phyloP scores from a whole-genome alignment of 768 basidiomycete genomes.

The Rickenella mellea region DNA sequence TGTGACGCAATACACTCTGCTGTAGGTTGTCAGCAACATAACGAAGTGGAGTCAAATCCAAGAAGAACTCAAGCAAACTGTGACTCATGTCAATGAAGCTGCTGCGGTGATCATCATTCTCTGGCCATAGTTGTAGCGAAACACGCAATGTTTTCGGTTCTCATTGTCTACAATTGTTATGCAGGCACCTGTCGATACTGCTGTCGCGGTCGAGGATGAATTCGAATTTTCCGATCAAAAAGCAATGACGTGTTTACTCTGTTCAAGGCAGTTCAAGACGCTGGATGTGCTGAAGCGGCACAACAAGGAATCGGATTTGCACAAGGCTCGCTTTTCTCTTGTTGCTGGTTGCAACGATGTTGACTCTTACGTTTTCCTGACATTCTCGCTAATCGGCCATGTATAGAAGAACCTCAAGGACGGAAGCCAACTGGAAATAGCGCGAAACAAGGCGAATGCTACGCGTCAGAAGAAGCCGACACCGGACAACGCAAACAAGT shows the following conservation, averaged over 20 bases:
- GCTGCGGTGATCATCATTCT: no score
- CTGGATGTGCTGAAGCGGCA: slow-evolving; percentile 81
- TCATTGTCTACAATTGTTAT: slow-evolving; percentile 1
- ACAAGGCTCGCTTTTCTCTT: slow-evolving; percentile 62
- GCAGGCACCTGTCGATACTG: slow-evolving; percentile 9
- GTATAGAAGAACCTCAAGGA: slow-evolving; percentile 82
- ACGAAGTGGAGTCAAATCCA: slow-evolving; percentile 97
- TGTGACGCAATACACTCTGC: slow-evolving; percentile 5
- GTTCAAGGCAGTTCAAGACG: slow-evolving; percentile 87
- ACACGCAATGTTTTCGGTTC: no score
- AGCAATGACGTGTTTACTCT: slow-evolving; percentile 78
- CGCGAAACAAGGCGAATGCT: slow-evolving; percentile 53
- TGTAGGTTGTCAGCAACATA: slow-evolving; percentile 83
- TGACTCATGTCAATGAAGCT: slow-evolving; percentile 16
- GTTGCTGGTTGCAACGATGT: slow-evolving; percentile 13
- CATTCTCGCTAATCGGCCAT: background rate
- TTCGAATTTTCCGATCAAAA: slow-evolving; percentile 77
- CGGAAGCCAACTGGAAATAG: slow-evolving; percentile 57
- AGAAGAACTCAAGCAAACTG: slow-evolving; percentile 61
- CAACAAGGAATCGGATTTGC: slow-evolving; percentile 87
- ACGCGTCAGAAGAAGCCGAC: slow-evolving; percentile 25
- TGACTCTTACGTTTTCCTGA: slow-evolving; percentile 21
- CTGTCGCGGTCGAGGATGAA: slow-evolving; percentile 39
- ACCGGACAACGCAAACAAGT: slow-evolving; percentile 52
- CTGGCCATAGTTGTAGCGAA: no score